Evolutionary conservation across 306 rosid genomes (phyloP).

Genomic region (Trifolium fragiferum): DNA sequence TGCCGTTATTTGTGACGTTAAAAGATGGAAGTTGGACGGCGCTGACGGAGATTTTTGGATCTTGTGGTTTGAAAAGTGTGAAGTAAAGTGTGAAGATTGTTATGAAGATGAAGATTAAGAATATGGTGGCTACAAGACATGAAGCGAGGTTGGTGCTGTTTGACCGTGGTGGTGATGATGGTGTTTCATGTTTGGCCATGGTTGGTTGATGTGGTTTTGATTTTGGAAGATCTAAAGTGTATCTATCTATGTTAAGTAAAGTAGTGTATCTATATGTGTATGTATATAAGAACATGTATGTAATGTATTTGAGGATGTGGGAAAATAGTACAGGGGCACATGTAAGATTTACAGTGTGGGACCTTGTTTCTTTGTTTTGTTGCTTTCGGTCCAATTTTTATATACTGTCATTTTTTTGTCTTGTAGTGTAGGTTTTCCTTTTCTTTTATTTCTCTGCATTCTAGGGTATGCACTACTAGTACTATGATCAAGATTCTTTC

Average conservation of each 20-base stretch:
- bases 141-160: conserved; percentile 92
- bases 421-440: background rate
- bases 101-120: conserved; percentile 66
- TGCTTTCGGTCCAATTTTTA: conserved; percentile 12
- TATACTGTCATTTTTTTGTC: background rate
- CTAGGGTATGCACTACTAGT: background rate
- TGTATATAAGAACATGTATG: background rate
- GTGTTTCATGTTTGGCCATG: conserved; percentile 62
- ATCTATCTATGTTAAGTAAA: background rate
- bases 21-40: conserved; percentile 83
- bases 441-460: background rate
- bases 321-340: background rate
- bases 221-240: background rate
- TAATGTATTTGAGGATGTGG: background rate
- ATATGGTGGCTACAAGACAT: conserved; percentile 78
- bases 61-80: conserved; percentile 79
- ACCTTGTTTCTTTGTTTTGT: conserved; percentile 1
- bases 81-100: conserved; percentile 66
- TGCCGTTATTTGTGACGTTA: conserved; percentile 65
- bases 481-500: background rate
- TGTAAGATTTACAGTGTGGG: conserved; percentile 1
- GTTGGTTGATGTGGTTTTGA: background rate
- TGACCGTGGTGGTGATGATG: conserved; percentile 51
- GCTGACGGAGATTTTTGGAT: conserved; percentile 71
- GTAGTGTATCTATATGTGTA: background rate